A percentile compares a stretch with the other conserved stretches of the same genome.
Evolutionary conservation across 192 early-diverging fungal species (phyloP).

Genomic region (Coemansia sp.): DNA sequence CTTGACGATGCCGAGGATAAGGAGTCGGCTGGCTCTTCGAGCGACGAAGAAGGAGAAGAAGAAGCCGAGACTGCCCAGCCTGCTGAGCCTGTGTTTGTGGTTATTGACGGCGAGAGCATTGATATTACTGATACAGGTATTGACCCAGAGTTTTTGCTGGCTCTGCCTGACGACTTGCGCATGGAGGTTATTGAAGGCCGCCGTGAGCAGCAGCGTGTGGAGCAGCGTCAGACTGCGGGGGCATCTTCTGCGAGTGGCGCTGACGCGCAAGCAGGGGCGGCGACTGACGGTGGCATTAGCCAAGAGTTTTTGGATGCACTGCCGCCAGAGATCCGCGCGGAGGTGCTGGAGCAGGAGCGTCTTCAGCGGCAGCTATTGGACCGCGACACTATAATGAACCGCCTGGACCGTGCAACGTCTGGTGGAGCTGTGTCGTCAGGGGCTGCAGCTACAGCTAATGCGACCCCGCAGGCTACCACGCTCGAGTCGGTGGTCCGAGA

Average conservation of each 20-base stretch:
- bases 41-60: neutral
- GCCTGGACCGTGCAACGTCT: slow-evolving; percentile 24
- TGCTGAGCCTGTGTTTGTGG: slow-evolving; percentile 55
- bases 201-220: slow-evolving; percentile 57
- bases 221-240: slow-evolving; percentile 16
- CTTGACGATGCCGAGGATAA: slow-evolving; percentile 2
- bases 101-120: slow-evolving; percentile 75
- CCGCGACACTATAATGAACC: slow-evolving; percentile 55
- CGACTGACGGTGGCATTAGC: slow-evolving; percentile 59
- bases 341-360: slow-evolving; percentile 76
- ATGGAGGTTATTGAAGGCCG: slow-evolving; percentile 91
- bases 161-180: slow-evolving; percentile 92
- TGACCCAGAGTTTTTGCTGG: slow-evolving; percentile 90
- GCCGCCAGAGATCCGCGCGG: slow-evolving; percentile 87
- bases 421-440: slow-evolving; percentile 6
- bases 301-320: slow-evolving; percentile 90
- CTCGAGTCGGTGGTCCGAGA: slow-evolving; percentile 29
- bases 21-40: neutral
- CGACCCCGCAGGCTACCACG: slow-evolving; percentile 4
- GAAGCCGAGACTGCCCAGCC: slow-evolving; percentile 5
- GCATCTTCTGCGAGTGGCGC: slow-evolving; percentile 7
- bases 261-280: neutral
- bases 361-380: slow-evolving; percentile 69
- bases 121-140: slow-evolving; percentile 96
- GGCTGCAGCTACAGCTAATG: slow-evolving; percentile 4